Conservation (phyloP, 225 moss, liverwort and hornwort genomes). For the Sphagnum tenellum region DNA sequence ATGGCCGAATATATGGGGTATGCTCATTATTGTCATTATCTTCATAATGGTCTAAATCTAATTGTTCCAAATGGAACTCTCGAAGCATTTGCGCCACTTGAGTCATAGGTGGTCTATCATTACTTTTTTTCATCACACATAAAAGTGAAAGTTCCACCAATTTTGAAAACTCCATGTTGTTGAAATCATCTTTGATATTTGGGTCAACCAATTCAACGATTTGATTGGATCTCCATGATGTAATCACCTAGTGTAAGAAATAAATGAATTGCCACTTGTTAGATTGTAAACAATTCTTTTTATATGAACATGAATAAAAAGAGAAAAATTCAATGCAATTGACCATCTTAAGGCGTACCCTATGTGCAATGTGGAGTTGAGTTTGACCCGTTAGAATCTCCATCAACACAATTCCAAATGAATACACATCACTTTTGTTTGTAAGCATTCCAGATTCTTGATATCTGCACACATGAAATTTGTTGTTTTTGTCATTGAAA, state of each 20-base stretch:
- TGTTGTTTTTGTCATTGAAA: neutral
- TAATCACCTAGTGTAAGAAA: constrained; percentile 14
- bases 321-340: neutral
- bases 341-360: constrained; percentile 3
- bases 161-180: constrained; percentile 15
- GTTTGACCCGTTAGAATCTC: constrained; percentile 28
- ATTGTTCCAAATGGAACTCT: constrained; percentile 29
- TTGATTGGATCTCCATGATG: constrained; percentile 13
- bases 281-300: neutral
- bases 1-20: too few relatives aligned
- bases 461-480: constrained; percentile 19
- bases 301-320: neutral
- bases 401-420: constrained; percentile 49
- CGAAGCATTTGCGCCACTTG: constrained; percentile 41
- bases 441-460: constrained; percentile 24
- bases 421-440: constrained; percentile 48
- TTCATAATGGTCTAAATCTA: neutral
- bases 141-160: constrained; percentile 33
- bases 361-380: constrained; percentile 3
- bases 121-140: constrained; percentile 23
- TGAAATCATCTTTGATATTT: constrained; percentile 12
- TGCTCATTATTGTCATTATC: too few relatives aligned
- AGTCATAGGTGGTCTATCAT: constrained; percentile 31
- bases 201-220: constrained; percentile 18
- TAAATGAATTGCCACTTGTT: neutral